Evolutionary conservation across 2,329 filamentous ascomycete species (phyloP), one percentile per base, ranked within the genome.

Genomic region (Colletotrichum lini): DNA sequence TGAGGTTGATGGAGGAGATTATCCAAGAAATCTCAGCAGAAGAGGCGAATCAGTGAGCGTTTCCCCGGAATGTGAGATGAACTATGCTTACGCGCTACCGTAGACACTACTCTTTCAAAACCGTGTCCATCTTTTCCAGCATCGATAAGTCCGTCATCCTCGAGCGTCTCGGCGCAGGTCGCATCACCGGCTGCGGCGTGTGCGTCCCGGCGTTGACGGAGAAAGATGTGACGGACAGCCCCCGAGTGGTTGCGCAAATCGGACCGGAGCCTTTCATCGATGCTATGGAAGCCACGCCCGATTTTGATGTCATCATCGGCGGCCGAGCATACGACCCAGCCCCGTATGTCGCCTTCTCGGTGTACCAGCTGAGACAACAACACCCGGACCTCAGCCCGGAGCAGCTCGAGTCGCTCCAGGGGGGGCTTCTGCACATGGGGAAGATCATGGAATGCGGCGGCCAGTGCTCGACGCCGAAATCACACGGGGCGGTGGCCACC

Each of bases 391-490:
- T 72, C 0, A 50, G 35, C 13, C 5, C 38, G 1, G 44, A 49
- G 5, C 58, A 63, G 2, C 2, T 44, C 18, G 78, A 79, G 0
- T 65, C 78, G 1, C 52, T 75, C 0, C 57, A 78, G 2, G 85
- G 84, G 0, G 80, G 80, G 0, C 82, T 84, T 44, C 79, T 79
- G 9, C 86, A 89, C 73, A 87, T 89, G 85, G 88, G 87, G 10
- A 88, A 90, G 78, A 85, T 89, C 12, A 80, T 89, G 77, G 87
- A 89, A 73, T 89, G 87, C 23, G 87, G 86, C 1, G 81, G 84
- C 0, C 73, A 80, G 0, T 89, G 86, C 73, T 82, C 85, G 0
- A 76, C 78, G 0, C 87, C 87, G 0, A 89, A 88, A 67, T 81
- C 82, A 0, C 76, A 77, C 3, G 83, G 81, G 6, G 83, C 82